phyloP scores from a whole-genome alignment of 1,139 yeast genomes.

The Kurtzmaniella natalensis region DNA sequence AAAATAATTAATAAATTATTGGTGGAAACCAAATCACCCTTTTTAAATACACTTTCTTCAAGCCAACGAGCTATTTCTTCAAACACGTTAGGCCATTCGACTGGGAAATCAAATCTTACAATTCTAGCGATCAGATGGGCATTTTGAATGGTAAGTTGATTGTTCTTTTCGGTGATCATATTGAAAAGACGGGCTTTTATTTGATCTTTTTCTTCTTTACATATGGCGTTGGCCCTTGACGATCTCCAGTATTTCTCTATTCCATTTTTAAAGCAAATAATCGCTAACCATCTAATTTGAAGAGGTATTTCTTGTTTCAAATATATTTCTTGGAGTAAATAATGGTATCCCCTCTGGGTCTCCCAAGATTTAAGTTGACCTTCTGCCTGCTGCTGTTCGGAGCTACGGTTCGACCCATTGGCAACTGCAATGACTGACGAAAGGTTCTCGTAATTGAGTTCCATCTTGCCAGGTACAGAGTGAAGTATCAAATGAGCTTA shows the following conservation, averaged over 20 bases:
- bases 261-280: conserved; percentile 85
- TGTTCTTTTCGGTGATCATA: conserved; percentile 63
- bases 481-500: not conserved
- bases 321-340: conserved; percentile 56
- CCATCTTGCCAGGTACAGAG: conserved; percentile 14
- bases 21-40: conserved; percentile 46
- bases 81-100: conserved; percentile 78
- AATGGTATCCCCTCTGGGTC: conserved; percentile 54
- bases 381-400: conserved; percentile 61
- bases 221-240: conserved; percentile 52
- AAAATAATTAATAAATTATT: conserved; percentile 63
- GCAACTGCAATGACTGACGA: conserved; percentile 41
- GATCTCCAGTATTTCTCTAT: conserved; percentile 80
- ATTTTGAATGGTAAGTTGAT: conserved; percentile 72
- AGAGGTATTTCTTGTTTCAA: conserved; percentile 53
- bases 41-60: conserved; percentile 42
- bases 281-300: conserved; percentile 79
- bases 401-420: conserved; percentile 43
- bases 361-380: conserved; percentile 68
- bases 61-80: conserved; percentile 47
- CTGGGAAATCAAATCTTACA: conserved; percentile 80
- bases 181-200: conserved; percentile 60
- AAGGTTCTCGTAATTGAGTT: conserved; percentile 19
- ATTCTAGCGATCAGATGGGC: conserved; percentile 79
- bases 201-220: conserved; percentile 62